phyloP scores from a whole-genome alignment of 139 green algal genomes.

The Pleodorina starrii region DNA sequence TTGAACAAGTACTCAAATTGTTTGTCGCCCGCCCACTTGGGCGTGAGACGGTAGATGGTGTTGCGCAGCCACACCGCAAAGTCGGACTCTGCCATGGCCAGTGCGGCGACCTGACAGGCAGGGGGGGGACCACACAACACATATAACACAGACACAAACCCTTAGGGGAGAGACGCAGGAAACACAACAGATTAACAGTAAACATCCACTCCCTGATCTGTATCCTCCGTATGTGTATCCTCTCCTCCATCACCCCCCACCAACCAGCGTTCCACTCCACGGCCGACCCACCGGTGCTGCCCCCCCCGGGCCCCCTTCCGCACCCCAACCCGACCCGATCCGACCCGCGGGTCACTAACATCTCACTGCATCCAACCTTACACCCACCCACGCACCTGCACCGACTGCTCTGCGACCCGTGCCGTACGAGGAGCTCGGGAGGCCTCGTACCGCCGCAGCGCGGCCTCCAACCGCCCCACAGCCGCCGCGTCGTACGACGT shows the following conservation, averaged over 20 bases:
- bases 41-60: slow-evolving; percentile 40
- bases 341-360: too few relatives aligned
- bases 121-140: too few relatives aligned
- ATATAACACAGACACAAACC: too few relatives aligned
- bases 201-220: too few relatives aligned
- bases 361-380: too few relatives aligned
- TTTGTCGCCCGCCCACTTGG: slow-evolving; percentile 41
- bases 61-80: slow-evolving; percentile 3
- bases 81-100: background rate
- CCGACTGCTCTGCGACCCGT: slow-evolving; percentile 18
- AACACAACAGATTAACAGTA: too few relatives aligned
- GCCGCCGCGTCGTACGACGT: background rate
- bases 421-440: slow-evolving; percentile 1
- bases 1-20: slow-evolving; percentile 47
- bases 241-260: too few relatives aligned
- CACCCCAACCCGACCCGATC: too few relatives aligned
- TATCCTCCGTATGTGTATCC: too few relatives aligned
- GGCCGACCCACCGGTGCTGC: background rate
- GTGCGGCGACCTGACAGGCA: background rate
- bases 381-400: slow-evolving; percentile 12
- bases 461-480: background rate
- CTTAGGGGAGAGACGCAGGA: too few relatives aligned
- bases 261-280: too few relatives aligned
- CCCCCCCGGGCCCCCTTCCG: too few relatives aligned
- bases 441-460: slow-evolving; percentile 30